Conservation (phyloP, 2,329 filamentous ascomycete genomes). For the Fusarium falciforme region DNA sequence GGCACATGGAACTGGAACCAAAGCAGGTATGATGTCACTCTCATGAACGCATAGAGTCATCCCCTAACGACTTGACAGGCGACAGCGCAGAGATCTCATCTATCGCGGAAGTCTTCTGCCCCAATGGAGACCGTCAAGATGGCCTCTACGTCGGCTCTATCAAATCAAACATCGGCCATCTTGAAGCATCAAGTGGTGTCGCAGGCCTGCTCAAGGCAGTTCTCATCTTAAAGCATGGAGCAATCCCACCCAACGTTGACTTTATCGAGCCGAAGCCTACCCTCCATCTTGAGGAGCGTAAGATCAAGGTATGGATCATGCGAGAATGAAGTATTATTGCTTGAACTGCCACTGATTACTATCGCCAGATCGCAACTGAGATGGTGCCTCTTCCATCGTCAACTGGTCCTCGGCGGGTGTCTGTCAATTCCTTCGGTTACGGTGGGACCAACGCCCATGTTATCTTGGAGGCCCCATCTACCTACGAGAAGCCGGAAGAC, state of each 20-base stretch:
- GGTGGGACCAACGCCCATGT: constrained; percentile 32
- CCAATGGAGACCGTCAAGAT: background rate
- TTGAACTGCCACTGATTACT: background rate
- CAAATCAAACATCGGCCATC: constrained; percentile 28
- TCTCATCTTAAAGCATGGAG: constrained; percentile 21
- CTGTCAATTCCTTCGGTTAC: constrained; percentile 25
- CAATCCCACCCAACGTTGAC: constrained; percentile 21
- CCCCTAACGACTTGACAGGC: constrained; percentile 5
- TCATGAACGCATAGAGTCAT: too few species aligned
- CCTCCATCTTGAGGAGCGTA: constrained; percentile 9
- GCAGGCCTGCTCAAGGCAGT: constrained; percentile 25
- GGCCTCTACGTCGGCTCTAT: constrained; percentile 25
- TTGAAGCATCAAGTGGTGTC: constrained; percentile 27
- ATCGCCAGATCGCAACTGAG: constrained; percentile 9
- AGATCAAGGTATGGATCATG: constrained; percentile 4
- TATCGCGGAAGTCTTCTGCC: constrained; percentile 27
- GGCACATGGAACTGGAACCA: constrained; percentile 37
- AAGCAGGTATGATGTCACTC: constrained; percentile 10
- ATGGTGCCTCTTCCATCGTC: constrained; percentile 9
- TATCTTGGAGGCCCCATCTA: constrained; percentile 21
- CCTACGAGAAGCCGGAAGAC: background rate
- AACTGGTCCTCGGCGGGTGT: constrained; percentile 10
- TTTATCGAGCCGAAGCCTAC: constrained; percentile 21
- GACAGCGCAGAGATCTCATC: constrained; percentile 27
- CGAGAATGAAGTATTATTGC: background rate